These are phyloP conservation scores for Suillus tomentosus DNA, from an alignment of 768 basidiomycete genomes.

Conservation along the genomic window DNA sequence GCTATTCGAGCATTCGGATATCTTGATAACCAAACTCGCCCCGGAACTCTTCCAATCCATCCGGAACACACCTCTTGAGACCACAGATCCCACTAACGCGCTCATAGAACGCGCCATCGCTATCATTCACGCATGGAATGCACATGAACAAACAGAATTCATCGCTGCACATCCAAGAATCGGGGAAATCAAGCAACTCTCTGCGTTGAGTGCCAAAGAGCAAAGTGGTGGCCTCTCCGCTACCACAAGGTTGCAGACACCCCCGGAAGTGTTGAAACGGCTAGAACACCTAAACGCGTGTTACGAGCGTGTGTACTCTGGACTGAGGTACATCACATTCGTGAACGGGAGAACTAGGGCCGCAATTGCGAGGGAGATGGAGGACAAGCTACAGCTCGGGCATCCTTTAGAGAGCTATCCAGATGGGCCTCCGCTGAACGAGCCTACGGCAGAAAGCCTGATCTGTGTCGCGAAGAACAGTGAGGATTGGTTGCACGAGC, in stretches of 20 bases:
- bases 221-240: conserved; percentile 53
- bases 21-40: conserved; percentile 53
- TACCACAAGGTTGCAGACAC: conserved; percentile 49
- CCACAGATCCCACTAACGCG: conserved; percentile 24
- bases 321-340: conserved; percentile 88
- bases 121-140: conserved; percentile 55
- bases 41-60: conserved; percentile 46
- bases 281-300: conserved; percentile 74
- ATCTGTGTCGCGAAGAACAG: conserved; percentile 39
- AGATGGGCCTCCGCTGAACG: conserved; percentile 25
- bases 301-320: conserved; percentile 74
- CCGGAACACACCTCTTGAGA: conserved; percentile 41
- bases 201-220: conserved; percentile 75
- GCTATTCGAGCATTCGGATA: conserved; percentile 71
- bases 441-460: conserved; percentile 42
- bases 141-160: conserved; percentile 57
- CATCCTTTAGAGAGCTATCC: conserved; percentile 47
- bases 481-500: conserved; percentile 63
- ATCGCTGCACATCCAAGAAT: conserved; percentile 88
- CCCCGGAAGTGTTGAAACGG: conserved; percentile 72
- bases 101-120: conserved; percentile 58
- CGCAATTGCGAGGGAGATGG: conserved; percentile 79
- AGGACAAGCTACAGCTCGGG: conserved; percentile 55
- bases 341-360: conserved; percentile 82
- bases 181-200: conserved; percentile 77